Evolutionary conservation across 192 early-diverging fungal genomes (phyloP).

Genomic region (Backusella mclennaniae): DNA sequence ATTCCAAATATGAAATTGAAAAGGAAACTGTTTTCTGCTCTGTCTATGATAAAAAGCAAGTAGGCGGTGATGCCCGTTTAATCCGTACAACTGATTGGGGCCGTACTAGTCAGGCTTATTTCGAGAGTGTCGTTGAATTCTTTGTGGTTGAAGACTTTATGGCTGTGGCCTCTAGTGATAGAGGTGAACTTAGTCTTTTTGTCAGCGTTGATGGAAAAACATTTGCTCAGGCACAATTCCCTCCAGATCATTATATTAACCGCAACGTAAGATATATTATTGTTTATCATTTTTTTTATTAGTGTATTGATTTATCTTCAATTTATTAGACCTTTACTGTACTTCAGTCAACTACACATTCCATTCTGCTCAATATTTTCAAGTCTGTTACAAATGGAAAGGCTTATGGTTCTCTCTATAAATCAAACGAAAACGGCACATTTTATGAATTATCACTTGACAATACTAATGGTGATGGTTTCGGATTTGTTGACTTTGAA

Average conservation of each 20-base stretch:
- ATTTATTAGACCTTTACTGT: slow-evolving; percentile 69
- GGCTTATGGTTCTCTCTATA: slow-evolving; percentile 80
- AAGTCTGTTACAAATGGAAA: slow-evolving; percentile 41
- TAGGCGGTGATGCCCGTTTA: slow-evolving; percentile 61
- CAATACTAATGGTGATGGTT: slow-evolving; percentile 75
- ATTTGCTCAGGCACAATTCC: slow-evolving; percentile 78
- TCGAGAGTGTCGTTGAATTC: slow-evolving; percentile 66
- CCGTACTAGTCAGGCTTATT: slow-evolving; percentile 40
- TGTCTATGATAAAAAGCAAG: slow-evolving; percentile 61
- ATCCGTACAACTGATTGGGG: slow-evolving; percentile 45
- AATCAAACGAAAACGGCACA: slow-evolving; percentile 84
- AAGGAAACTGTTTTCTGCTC: slow-evolving; percentile 78
- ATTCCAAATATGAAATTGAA: slow-evolving; percentile 55
- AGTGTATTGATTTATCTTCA: slow-evolving; percentile 9
- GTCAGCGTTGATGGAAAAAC: slow-evolving; percentile 75
- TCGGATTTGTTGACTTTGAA: slow-evolving; percentile 86
- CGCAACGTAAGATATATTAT: slow-evolving; percentile 49
- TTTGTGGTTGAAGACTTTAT: slow-evolving; percentile 74
- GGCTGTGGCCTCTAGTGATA: slow-evolving; percentile 62
- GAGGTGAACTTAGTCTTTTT: slow-evolving; percentile 55
- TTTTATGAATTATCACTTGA: slow-evolving; percentile 74
- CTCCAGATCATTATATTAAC: slow-evolving; percentile 72
- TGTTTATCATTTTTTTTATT: neutral
- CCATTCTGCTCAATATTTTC: slow-evolving; percentile 78
- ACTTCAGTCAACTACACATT: slow-evolving; percentile 77